phyloP scores from a whole-genome alignment of 805 yeast genomes.

The Yamadazyma insecticola region DNA sequence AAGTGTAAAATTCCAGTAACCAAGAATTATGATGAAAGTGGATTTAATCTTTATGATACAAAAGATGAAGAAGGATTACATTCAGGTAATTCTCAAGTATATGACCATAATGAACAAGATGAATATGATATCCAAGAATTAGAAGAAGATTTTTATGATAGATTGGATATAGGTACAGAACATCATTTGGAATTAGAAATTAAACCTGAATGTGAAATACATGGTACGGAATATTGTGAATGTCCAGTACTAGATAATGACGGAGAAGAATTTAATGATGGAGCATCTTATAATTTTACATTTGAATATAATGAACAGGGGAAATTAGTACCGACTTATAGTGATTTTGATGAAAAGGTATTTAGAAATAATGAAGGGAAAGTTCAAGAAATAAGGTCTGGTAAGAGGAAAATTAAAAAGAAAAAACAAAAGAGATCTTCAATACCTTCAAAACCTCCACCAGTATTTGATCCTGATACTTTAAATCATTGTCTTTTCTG shows the following conservation, averaged over 20 bases:
- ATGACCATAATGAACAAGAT: slow-evolving; percentile 21
- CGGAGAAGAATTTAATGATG: slow-evolving; percentile 20
- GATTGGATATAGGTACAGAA: slow-evolving; percentile 25
- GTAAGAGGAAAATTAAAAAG: slow-evolving; percentile 15
- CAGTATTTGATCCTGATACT: slow-evolving; percentile 8
- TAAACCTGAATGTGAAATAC: slow-evolving; percentile 29
- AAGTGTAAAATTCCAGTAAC: no score
- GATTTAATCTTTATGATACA: slow-evolving; percentile 31
- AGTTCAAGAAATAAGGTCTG: slow-evolving; percentile 2
- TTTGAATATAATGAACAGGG: slow-evolving; percentile 41
- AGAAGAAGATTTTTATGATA: slow-evolving; percentile 22
- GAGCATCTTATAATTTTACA: slow-evolving; percentile 42
- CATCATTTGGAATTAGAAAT: slow-evolving; percentile 41
- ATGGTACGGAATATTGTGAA: slow-evolving; percentile 22
- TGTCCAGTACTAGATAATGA: slow-evolving; percentile 16
- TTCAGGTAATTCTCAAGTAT: slow-evolving; percentile 17
- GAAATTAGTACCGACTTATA: slow-evolving; percentile 36
- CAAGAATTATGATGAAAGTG: slow-evolving; percentile 10
- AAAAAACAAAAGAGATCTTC: slow-evolving; percentile 11
- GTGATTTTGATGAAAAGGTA: slow-evolving; percentile 28
- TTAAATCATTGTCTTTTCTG: slow-evolving; percentile 40
- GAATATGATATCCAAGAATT: slow-evolving; percentile 38
- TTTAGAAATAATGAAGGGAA: slow-evolving; percentile 14
- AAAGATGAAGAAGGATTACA: slow-evolving; percentile 35
- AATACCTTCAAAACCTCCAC: slow-evolving; percentile 4